Percentiles rank a stretch among this genome's conserved stretches.
These are phyloP conservation scores for Asterochloris erici DNA, from an alignment of 139 green algal genomes.

Conservation along the genomic window DNA sequence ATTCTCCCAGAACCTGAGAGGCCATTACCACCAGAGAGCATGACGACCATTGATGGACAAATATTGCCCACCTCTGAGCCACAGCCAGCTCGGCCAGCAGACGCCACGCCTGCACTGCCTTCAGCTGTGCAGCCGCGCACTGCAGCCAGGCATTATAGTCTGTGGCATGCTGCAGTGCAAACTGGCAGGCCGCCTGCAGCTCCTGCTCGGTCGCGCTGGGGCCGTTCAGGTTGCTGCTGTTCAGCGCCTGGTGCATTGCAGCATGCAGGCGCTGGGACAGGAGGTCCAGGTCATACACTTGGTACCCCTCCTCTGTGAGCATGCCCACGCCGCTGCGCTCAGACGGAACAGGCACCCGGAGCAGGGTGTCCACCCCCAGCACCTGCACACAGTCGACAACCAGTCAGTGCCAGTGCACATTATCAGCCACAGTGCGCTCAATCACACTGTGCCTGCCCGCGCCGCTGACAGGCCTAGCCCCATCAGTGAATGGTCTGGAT, in stretches of 20 bases:
- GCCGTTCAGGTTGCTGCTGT: conserved; percentile 13
- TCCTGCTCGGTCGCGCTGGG: conserved; percentile 16
- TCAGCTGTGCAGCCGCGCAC: conserved; percentile 33
- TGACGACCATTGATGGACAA: too few relatives aligned
- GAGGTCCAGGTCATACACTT: too few relatives aligned
- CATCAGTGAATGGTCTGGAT: too few relatives aligned
- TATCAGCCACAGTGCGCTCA: background rate
- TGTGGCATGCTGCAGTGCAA: conserved; percentile 48
- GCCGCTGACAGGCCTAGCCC: too few relatives aligned
- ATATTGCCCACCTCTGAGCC: conserved; percentile 35
- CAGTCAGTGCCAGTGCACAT: too few relatives aligned
- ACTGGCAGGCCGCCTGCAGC: conserved; percentile 36
- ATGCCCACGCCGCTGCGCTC: conserved; percentile 26
- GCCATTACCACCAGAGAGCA: too few relatives aligned
- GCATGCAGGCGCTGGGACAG: background rate
- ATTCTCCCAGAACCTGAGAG: too few relatives aligned
- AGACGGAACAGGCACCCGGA: background rate
- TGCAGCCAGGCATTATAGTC: conserved; percentile 54
- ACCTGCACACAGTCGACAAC: conserved; percentile 6
- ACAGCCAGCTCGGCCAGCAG: conserved; percentile 48
- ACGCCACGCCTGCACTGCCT: conserved; percentile 51
- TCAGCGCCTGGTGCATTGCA: background rate
- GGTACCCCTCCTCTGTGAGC: background rate
- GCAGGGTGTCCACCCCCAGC: conserved; percentile 27
- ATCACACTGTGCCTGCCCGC: background rate